A percentile compares a stretch with the other conserved stretches of the same genome.
phyloP scores from a whole-genome alignment of 345 rosid genomes.

The Gossypium sturtianum region DNA sequence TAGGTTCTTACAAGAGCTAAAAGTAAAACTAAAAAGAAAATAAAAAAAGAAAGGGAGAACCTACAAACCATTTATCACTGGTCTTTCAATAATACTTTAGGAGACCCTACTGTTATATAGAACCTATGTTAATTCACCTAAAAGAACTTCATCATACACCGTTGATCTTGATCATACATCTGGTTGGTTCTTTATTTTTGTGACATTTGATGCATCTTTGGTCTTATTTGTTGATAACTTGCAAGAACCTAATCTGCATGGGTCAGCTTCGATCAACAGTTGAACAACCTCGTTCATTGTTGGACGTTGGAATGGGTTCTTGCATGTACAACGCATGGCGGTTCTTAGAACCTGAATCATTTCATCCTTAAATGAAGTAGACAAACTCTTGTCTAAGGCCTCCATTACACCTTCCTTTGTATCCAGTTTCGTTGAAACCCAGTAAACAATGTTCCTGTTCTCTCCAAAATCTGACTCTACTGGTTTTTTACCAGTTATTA shows the following conservation, averaged over 20 bases:
- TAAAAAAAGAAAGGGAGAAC: constrained; percentile 7
- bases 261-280: constrained; percentile 61
- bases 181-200: constrained; percentile 34
- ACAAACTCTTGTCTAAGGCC: constrained; percentile 55
- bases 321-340: constrained; percentile 72
- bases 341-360: constrained; percentile 66
- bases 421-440: constrained; percentile 71
- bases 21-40: not conserved
- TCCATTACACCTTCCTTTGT: constrained; percentile 68
- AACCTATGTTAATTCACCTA: constrained; percentile 13
- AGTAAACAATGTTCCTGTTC: constrained; percentile 69
- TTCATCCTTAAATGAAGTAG: constrained; percentile 56
- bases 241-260: constrained; percentile 41
- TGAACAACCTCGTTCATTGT: constrained; percentile 88
- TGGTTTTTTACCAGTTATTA: constrained; percentile 80
- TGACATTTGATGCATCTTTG: constrained; percentile 40
- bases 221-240: constrained; percentile 38
- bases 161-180: constrained; percentile 20
- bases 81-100: constrained; percentile 18
- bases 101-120: constrained; percentile 17
- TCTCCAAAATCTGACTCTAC: constrained; percentile 74
- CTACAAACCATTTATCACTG: constrained; percentile 20
- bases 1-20: constrained; percentile 21
- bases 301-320: constrained; percentile 60
- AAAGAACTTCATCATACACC: constrained; percentile 8